A percentile compares a stretch with the other conserved stretches of the same genome.
These are phyloP conservation scores for Cucurbita ficifolia DNA, from an alignment of 306 rosid species.

Conservation along the genomic window DNA sequence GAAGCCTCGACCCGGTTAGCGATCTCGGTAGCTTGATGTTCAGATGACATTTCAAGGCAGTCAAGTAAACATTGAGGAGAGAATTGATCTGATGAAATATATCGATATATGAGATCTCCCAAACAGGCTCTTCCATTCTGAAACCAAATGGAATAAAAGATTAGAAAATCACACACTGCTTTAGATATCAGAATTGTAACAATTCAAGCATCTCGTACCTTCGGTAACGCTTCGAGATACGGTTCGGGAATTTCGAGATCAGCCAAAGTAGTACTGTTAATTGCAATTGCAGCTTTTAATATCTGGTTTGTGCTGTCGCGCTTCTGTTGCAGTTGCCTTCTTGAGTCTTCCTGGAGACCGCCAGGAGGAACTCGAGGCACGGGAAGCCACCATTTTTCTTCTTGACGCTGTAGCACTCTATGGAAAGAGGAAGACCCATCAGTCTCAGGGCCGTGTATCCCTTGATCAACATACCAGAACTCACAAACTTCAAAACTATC, in stretches of 20 bases:
- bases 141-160: slow-evolving; percentile 17
- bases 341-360: slow-evolving; percentile 55
- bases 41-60: slow-evolving; percentile 79
- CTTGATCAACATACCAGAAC: slow-evolving; percentile 95
- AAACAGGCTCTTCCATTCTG: slow-evolving; percentile 77
- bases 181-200: neutral
- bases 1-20: slow-evolving; percentile 78
- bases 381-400: slow-evolving; percentile 97
- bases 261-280: slow-evolving; percentile 58
- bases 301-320: slow-evolving; percentile 81
- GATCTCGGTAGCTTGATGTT: slow-evolving; percentile 88
- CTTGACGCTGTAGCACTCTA: slow-evolving; percentile 68
- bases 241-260: slow-evolving; percentile 85
- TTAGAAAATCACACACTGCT: neutral
- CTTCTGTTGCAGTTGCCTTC: slow-evolving; percentile 77
- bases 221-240: slow-evolving; percentile 74
- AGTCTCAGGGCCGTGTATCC: slow-evolving; percentile 54
- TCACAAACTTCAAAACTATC: slow-evolving; percentile 57
- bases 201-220: slow-evolving; percentile 27
- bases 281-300: slow-evolving; percentile 83
- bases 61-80: slow-evolving; percentile 71
- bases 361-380: slow-evolving; percentile 81
- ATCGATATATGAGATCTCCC: slow-evolving; percentile 84
- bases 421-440: slow-evolving; percentile 58
- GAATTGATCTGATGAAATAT: slow-evolving; percentile 77